phyloP scores from a whole-genome alignment of 1,284 basidiomycete species.

The Vanrija sp. region DNA sequence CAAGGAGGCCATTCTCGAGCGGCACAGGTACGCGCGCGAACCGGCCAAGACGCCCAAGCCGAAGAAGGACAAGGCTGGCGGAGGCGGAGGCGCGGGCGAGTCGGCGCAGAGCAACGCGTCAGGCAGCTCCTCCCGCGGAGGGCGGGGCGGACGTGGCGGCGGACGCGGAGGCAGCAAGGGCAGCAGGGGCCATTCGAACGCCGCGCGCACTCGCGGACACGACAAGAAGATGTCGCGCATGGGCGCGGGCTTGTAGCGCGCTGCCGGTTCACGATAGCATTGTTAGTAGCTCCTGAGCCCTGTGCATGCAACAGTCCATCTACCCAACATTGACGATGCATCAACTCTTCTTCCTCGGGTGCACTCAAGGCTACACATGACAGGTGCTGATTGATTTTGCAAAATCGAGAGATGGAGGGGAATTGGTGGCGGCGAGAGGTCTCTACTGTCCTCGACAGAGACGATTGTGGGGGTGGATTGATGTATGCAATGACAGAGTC shows the following conservation, averaged over 20 bases:
- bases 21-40: constrained; percentile 26
- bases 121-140: constrained; percentile 16
- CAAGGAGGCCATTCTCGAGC: constrained; percentile 46
- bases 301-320: no score
- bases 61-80: not conserved
- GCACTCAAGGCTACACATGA: constrained; percentile 6
- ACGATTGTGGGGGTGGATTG: not conserved
- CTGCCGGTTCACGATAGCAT: no score
- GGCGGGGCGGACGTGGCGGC: constrained; percentile 26
- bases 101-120: no score
- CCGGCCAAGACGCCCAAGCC: constrained; percentile 6
- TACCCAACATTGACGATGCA: constrained; percentile 11
- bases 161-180: constrained; percentile 40
- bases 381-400: constrained; percentile 1
- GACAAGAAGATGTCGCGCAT: constrained; percentile 48
- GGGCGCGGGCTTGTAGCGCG: constrained; percentile 24
- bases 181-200: constrained; percentile 47
- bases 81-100: constrained; percentile 1
- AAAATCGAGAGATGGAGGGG: not conserved
- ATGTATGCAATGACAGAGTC: constrained; percentile 2
- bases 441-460: not conserved
- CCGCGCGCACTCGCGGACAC: constrained; percentile 46
- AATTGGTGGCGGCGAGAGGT: not conserved
- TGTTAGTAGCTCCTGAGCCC: no score
- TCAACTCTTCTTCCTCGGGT: constrained; percentile 3